phyloP scores from a whole-genome alignment of 768 basidiomycete genomes.

The Podaxis rugospora region DNA sequence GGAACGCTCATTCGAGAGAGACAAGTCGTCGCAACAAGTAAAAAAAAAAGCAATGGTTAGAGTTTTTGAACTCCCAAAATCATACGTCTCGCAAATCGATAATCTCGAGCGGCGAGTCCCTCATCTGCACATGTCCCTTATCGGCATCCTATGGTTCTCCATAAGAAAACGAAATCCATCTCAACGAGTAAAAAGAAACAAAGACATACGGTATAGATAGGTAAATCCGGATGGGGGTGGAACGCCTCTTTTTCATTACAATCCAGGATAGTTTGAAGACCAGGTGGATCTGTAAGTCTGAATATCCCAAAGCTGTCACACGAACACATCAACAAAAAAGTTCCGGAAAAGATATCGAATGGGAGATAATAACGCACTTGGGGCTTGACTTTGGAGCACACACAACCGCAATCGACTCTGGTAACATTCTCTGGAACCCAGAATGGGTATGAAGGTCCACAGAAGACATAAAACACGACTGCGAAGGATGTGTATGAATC shows the following conservation, averaged over 20 bases:
- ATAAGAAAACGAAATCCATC: not conserved
- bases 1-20: not conserved
- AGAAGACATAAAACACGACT: constrained; percentile 94
- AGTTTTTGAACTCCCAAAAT: constrained; percentile 13
- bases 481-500: constrained; percentile 93
- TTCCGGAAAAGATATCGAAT: constrained; percentile 5
- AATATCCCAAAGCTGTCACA: constrained; percentile 74
- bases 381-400: constrained; percentile 80
- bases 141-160: constrained; percentile 61
- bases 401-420: constrained; percentile 90
- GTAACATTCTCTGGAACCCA: constrained; percentile 84
- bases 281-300: constrained; percentile 79
- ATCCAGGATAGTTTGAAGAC: constrained; percentile 62
- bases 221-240: constrained; percentile 79
- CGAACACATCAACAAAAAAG: not conserved
- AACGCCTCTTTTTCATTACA: constrained; percentile 75
- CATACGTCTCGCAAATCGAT: constrained; percentile 60
- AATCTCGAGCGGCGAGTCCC: constrained; percentile 69
- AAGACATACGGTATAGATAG: constrained; percentile 77
- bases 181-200: not conserved
- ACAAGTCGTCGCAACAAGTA: no score
- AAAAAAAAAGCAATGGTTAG: not conserved
- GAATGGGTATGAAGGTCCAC: constrained; percentile 91
- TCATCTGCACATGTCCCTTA: constrained; percentile 80
- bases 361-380: constrained; percentile 39